Base-by-base conservation (phyloP, 257 asterid genomes). In the Capsicum baccatum region DNA sequence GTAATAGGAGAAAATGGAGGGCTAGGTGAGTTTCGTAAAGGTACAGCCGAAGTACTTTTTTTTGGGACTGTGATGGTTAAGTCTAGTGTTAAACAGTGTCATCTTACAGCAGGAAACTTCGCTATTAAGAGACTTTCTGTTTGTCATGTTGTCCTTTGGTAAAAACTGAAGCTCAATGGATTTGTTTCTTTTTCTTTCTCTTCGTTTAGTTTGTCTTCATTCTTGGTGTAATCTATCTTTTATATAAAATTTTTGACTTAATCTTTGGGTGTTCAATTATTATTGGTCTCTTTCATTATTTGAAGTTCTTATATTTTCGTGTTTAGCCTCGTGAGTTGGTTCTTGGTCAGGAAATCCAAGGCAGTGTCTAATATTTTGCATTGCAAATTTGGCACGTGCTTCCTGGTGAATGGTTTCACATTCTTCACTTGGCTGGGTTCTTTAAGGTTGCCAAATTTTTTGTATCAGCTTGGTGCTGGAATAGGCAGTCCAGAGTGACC, bases 241-340 rank as follows among this genome's bases (percentile, higher is more conserved):
- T 71, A 47, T 69, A 6, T 71, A 71, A 69, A 39, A 39, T n/a
- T 5, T 44, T 73, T 47, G 16, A 47, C 80, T 47, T n/a, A 73
- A n/a, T 73, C 58, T 47, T 9, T n/a, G 80, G n/a, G 80, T n/a
- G 59, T 47, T 19, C 17, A 73, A n/a, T 73, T 73, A 39, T 73
- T n/a, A 47, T 44, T n/a, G 80, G 47, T 47, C 80, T 47, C 17
- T 73, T 73, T n/a, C 58, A 73, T 73, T 48, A 17, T n/a, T 47
- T 73, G 57, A 73, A 73, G n/a, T n/a, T 47, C 39, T 17, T 47
- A 11, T 48, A 47, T n/a, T 17, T 73, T 47, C 15, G 6, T 47
- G 58, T 73, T 47, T 73, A 5, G 42, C 58, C 59, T 47, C 11
- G 16, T 47, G 80, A 17, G 39, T 47, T 48, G 80, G 80, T 44